Base-by-base conservation (phyloP, 768 basidiomycete species). In the Leccinum uliginosum region DNA sequence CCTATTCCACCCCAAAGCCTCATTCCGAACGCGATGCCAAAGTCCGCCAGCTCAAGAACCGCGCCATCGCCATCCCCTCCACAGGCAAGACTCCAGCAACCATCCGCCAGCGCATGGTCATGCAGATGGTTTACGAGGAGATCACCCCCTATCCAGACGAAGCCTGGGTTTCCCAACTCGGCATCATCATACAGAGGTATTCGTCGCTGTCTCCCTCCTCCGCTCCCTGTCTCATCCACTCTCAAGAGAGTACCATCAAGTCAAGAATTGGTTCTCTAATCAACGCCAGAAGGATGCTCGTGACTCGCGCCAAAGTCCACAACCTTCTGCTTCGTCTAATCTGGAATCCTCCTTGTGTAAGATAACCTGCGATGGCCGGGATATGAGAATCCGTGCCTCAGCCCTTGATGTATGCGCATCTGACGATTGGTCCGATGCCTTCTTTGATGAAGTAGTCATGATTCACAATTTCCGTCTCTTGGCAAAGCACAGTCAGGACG, bases 211-310 rank as follows among this genome's bases (percentile, higher is more conserved):
- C n/a, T 46, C 56, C 29, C 32, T 34, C 55, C 34, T 30, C 53
- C 27, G 3, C 5, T 11, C 45, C 1, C 2, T 38, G 35, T 44
- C 63, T 65, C 45, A 62, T 40, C 23, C 2, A 49, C 54, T 38
- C 32, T 32, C 49, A 65, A 83, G 82, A 60, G 78, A 82, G 49
- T 82, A 81, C 63, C 79, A 78, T 62, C 83, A 84, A 68, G 78
- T 85, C 54, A 83, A 82, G 70, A 84, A 84, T 60, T 85, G 84
- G 83, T 86, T 86, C 58, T 83, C 82, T 5, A 86, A 86, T 67
- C 78, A 83, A 69, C 77, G 84, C 44, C 84, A 78, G 56, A 75
- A 78, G 59, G 75, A 75, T 54, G 69, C 76, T 30, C 71, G 71
- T 11, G 71, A 71, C 55, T 71, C 71, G 0, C 72, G 71, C 11